Conservation (phyloP, 495 filamentous ascomycete genomes). For the Monascus purpureus region DNA sequence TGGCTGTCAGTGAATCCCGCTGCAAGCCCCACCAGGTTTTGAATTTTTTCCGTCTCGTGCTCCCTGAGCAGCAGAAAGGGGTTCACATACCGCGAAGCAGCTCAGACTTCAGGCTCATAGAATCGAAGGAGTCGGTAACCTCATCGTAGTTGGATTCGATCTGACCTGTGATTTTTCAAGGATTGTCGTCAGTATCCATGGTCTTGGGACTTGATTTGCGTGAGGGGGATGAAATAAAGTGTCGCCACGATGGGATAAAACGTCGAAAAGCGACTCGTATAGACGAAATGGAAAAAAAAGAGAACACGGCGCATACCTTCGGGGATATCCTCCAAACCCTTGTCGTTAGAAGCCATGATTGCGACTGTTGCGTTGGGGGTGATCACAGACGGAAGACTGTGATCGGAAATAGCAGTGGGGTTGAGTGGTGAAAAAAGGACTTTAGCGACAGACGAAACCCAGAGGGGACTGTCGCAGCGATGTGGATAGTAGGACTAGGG, state of each 20-base stretch:
- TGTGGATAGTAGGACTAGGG: slow-evolving; percentile 12
- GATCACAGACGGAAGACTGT: slow-evolving; percentile 63
- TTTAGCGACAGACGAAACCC: slow-evolving; percentile 23
- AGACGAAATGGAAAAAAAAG: slow-evolving; percentile 1
- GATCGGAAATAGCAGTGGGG: slow-evolving; percentile 35
- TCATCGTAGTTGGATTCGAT: slow-evolving; percentile 99
- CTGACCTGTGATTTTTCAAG: slow-evolving; percentile 48
- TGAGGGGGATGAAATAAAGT: too few relatives aligned
- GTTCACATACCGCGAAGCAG: slow-evolving; percentile 76
- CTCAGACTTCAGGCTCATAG: slow-evolving; percentile 92
- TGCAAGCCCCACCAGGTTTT: not conserved
- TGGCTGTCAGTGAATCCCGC: slow-evolving; percentile 19
- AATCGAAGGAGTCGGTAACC: slow-evolving; percentile 96
- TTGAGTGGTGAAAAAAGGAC: slow-evolving; percentile 14
- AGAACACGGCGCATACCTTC: slow-evolving; percentile 49
- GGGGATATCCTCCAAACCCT: slow-evolving; percentile 92
- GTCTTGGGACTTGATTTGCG: not conserved
- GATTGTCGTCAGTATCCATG: slow-evolving; percentile 11
- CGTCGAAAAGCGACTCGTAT: slow-evolving; percentile 11
- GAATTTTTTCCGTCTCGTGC: slow-evolving; percentile 11
- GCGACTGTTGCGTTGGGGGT: slow-evolving; percentile 39
- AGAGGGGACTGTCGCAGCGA: slow-evolving; percentile 11
- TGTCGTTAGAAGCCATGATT: slow-evolving; percentile 90
- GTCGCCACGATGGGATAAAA: slow-evolving; percentile 9
- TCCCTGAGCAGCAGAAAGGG: slow-evolving; percentile 3